Evolutionary conservation across 192 early-diverging fungal species (phyloP), one percentile per base, ranked within the genome.

Genomic region (Coemansia sp.): DNA sequence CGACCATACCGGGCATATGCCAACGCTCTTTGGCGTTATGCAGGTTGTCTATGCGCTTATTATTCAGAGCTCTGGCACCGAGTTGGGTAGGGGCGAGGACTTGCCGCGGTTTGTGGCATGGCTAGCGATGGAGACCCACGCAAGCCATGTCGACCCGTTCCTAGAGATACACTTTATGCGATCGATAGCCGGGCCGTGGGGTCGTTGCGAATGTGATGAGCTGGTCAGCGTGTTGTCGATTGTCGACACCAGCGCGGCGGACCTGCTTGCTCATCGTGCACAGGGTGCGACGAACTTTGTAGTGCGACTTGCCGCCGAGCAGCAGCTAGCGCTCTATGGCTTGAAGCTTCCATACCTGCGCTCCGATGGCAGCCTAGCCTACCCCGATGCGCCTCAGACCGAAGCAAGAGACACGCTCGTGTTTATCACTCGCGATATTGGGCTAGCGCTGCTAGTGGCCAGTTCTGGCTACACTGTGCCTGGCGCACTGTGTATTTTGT

Each of bases 51-150:
- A 59, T 32, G 21, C 28, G 33, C 62, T 82, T 28, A 23, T 76
- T 3, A 33, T 28, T 1, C 49, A 47, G 38, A 4, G 44, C 3
- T 67, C 72, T 13, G 23, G 53, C 42, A 19, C 13, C 2, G 46
- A 43, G 3, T 26, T 66, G 38, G 57, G 26, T 14, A 49, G 13
- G 1, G 73, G 77, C 28, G 73, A 83, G 43, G 76, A 83, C n/a
- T 42, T 83, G 58, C 63, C 76, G 8, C 72, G 70, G 19, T 78
- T 83, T 65, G 73, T 83, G 32, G 80, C 67, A n/a, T 77, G 73
- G 76, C 37, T 83, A 8, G 63, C 64, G 11, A 57, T 57, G 21
- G 80, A 83, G 26, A 57, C 64, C 3, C 42, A 39, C 11, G 55
- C 68, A n/a, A 67, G 67, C 14, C 61, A 63, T 17, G 44, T 83